Conservation (phyloP, 768 basidiomycete genomes). For the Mycena vitilis region DNA sequence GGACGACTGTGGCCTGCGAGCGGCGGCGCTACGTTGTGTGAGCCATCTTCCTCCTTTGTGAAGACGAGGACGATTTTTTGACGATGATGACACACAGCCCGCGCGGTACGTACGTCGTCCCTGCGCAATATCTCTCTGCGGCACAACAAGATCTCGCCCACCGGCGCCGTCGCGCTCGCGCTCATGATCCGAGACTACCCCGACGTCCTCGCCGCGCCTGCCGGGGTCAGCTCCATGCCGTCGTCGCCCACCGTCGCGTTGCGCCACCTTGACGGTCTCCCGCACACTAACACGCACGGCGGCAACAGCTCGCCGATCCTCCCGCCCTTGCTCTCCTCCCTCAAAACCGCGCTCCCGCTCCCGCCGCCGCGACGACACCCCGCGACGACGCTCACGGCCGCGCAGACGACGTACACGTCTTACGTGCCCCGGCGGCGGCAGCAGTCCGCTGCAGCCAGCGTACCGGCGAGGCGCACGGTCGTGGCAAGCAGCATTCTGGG, state of each 20-base stretch:
- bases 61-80: background rate
- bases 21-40: conserved; percentile 82
- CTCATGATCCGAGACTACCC: conserved; percentile 98
- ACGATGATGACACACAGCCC: conserved; percentile 59
- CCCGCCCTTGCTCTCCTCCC: conserved; percentile 39
- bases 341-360: conserved; percentile 44
- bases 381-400: conserved; percentile 59
- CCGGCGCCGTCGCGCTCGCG: conserved; percentile 91
- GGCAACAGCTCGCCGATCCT: conserved; percentile 46
- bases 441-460: conserved; percentile 53
- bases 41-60: conserved; percentile 44
- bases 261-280: background rate
- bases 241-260: conserved; percentile 49
- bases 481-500: conserved; percentile 74
- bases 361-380: conserved; percentile 50
- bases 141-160: conserved; percentile 85
- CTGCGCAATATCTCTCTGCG: conserved; percentile 91
- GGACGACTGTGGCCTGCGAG: conserved; percentile 86
- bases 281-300: background rate
- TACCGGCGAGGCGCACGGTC: conserved; percentile 69
- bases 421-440: conserved; percentile 79
- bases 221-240: conserved; percentile 40
- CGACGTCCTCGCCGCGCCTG: conserved; percentile 66
- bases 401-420: conserved; percentile 85
- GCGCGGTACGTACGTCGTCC: conserved; percentile 84